phyloP scores from a whole-genome alignment of 257 asterid genomes.

The Cynanchum wilfordii region DNA sequence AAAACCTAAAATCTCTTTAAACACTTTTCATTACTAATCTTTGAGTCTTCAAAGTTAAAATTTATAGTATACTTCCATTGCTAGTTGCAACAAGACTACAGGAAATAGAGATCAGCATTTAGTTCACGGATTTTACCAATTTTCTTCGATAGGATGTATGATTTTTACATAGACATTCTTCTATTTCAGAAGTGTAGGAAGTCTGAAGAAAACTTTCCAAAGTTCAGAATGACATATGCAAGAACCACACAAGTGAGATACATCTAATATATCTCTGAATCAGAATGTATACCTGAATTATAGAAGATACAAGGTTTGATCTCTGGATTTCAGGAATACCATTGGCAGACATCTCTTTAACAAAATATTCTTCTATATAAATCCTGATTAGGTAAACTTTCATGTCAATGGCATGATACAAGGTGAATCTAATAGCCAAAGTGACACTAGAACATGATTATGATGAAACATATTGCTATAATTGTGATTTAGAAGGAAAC shows the following conservation, averaged over 20 bases:
- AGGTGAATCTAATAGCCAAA: neutral
- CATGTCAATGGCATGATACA: neutral
- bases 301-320: conserved; percentile 82
- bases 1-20: neutral
- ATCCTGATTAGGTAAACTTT: conserved; percentile 44
- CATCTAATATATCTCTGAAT: too few species aligned
- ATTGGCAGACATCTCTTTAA: conserved; percentile 71
- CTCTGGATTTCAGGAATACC: conserved; percentile 97
- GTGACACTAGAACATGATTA: neutral
- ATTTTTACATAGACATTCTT: neutral
- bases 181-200: neutral
- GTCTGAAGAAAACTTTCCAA: neutral
- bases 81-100: too few species aligned
- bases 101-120: too few species aligned
- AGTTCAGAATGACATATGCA: neutral
- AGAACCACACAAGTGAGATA: neutral
- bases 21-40: neutral
- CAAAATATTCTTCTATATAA: conserved; percentile 77
- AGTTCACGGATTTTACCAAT: too few species aligned
- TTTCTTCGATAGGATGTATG: too few species aligned
- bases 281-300: conserved; percentile 67
- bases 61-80: neutral
- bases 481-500: neutral
- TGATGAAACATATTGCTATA: neutral
- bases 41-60: neutral